Percentiles rank a stretch among this genome's conserved stretches.
These are phyloP conservation scores for Pinus albicaulis DNA, from an alignment of 75 land plant genomes.

Conservation along the genomic window DNA sequence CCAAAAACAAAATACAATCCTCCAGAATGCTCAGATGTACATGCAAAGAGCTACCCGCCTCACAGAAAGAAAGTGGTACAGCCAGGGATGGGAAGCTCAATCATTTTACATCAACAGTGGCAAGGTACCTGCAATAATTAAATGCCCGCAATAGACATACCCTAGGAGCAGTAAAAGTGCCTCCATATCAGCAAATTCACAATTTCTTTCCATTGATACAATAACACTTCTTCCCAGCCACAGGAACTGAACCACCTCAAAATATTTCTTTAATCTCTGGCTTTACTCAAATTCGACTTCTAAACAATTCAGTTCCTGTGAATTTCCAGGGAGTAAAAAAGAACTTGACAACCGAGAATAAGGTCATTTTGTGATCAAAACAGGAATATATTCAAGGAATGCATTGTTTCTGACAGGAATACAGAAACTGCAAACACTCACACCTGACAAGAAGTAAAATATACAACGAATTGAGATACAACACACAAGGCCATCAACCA, in stretches of 20 bases:
- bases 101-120: neutral
- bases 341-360: neutral
- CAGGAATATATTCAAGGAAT: constrained; percentile 2
- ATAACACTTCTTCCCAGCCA: neutral
- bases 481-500: neutral
- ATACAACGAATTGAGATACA: constrained; percentile 5
- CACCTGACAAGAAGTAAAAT: constrained; percentile 1
- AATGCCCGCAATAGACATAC: neutral
- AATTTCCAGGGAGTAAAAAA: neutral
- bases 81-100: neutral
- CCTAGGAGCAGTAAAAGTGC: neutral
- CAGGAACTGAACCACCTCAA: neutral
- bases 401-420: constrained; percentile 3
- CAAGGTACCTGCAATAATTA: neutral
- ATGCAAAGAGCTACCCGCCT: neutral
- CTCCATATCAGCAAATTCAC: neutral
- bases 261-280: neutral
- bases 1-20: constrained; percentile 6
- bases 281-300: neutral
- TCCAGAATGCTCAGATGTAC: constrained; percentile 7
- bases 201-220: neutral
- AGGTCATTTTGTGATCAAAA: neutral
- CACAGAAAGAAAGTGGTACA: neutral
- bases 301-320: neutral
- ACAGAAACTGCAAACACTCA: constrained; percentile 1